Percentiles rank a stretch among this genome's conserved stretches.
phyloP scores from a whole-genome alignment of 2,329 filamentous ascomycete species.

The Alternaria hordeiaustralica region DNA sequence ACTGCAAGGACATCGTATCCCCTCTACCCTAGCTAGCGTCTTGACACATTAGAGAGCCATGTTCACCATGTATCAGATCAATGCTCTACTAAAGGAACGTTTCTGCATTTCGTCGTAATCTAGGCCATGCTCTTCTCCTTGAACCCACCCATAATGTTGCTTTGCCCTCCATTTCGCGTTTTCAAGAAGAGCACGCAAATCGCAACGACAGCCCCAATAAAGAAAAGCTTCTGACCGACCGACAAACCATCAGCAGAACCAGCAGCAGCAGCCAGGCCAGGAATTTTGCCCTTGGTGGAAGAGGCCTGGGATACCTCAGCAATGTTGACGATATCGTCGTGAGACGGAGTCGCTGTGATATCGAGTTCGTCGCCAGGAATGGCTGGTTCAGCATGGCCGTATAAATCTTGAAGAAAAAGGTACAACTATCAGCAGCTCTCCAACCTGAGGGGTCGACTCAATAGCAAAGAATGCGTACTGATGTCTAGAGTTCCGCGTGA shows the following conservation, averaged over 20 bases:
- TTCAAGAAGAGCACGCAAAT: slow-evolving; percentile 51
- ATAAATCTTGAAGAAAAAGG: slow-evolving; percentile 51
- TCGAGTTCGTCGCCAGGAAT: slow-evolving; percentile 53
- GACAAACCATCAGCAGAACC: slow-evolving; percentile 48
- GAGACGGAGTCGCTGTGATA: slow-evolving; percentile 34
- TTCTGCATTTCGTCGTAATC: slow-evolving; percentile 19
- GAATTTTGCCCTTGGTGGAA: slow-evolving; percentile 21
- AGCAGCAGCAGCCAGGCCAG: slow-evolving; percentile 23
- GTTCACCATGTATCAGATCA: not conserved
- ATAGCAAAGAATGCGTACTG: slow-evolving; percentile 18
- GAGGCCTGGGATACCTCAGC: slow-evolving; percentile 29
- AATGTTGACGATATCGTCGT: slow-evolving; percentile 35
- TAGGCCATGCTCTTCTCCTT: slow-evolving; percentile 53
- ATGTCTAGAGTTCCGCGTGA: slow-evolving; percentile 80
- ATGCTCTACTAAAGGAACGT: slow-evolving; percentile 1
- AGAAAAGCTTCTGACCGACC: slow-evolving; percentile 53
- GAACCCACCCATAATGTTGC: slow-evolving; percentile 17
- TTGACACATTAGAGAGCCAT: not conserved
- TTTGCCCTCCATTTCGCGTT: slow-evolving; percentile 36
- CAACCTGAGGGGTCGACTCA: slow-evolving; percentile 31
- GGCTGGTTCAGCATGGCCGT: slow-evolving; percentile 52
- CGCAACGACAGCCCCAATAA: slow-evolving; percentile 53
- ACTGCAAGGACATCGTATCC: not conserved
- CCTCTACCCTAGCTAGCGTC: not conserved
- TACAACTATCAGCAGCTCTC: slow-evolving; percentile 53